A percentile compares a stretch with the other conserved stretches of the same genome.
Conservation (phyloP, 2,329 filamentous ascomycete genomes). For the Ceratocystis diversiconidia region DNA sequence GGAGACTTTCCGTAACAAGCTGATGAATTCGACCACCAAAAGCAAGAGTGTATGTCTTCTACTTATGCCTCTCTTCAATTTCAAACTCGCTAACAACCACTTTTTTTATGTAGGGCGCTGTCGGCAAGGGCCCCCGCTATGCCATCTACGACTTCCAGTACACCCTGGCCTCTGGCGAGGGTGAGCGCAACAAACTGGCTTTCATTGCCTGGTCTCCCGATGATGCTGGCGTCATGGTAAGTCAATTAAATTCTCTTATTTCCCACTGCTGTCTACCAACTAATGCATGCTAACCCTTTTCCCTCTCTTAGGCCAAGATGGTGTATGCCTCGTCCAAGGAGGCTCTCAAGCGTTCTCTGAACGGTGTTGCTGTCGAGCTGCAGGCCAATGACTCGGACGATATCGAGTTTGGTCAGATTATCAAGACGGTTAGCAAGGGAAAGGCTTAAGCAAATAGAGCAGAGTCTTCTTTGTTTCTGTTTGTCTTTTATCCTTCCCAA, state of each 20-base stretch:
- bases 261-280: neutral
- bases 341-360: constrained; percentile 65
- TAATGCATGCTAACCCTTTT: constrained; percentile 8
- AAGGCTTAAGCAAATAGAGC: constrained; percentile 30
- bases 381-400: constrained; percentile 76
- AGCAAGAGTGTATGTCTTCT: constrained; percentile 42
- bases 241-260: constrained; percentile 23
- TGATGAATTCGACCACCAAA: constrained; percentile 59
- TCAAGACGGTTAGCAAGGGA: constrained; percentile 52
- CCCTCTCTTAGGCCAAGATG: constrained; percentile 59
- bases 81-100: constrained; percentile 2
- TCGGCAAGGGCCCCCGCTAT: constrained; percentile 60
- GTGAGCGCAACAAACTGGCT: constrained; percentile 61
- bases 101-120: constrained; percentile 32
- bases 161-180: constrained; percentile 55
- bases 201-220: constrained; percentile 72
- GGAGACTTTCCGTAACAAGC: constrained; percentile 60
- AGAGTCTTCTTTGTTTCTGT: constrained; percentile 12
- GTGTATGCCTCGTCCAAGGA: constrained; percentile 83
- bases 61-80: neutral
- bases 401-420: constrained; percentile 61
- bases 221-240: constrained; percentile 63
- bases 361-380: constrained; percentile 59
- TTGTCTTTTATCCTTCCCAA: constrained; percentile 6
- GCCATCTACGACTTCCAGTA: constrained; percentile 79